Conservation (phyloP, 2,329 filamentous ascomycete genomes). For the Claviceps arundinis region DNA sequence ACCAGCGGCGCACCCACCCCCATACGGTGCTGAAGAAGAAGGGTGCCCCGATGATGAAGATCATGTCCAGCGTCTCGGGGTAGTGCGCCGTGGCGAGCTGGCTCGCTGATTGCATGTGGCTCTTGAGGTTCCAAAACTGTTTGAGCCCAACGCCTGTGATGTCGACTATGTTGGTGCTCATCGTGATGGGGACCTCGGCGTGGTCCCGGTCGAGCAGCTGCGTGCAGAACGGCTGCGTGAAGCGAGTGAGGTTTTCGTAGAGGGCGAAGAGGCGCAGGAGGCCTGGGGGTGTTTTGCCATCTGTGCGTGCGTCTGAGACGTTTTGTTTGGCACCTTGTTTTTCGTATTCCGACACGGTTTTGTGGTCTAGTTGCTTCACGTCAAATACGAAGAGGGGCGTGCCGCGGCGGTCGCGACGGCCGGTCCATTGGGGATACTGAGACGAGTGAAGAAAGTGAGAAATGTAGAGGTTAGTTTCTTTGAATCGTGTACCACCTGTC, state of each 20-base stretch:
- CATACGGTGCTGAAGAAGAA: slow-evolving; percentile 85
- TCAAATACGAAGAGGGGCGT: slow-evolving; percentile 90
- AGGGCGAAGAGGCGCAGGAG: slow-evolving; percentile 79
- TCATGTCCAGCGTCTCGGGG: slow-evolving; percentile 67
- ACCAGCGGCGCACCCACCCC: slow-evolving; percentile 94
- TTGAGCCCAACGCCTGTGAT: slow-evolving; percentile 76
- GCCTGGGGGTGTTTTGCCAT: slow-evolving; percentile 56
- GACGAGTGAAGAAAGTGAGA: neutral
- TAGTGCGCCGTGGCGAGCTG: slow-evolving; percentile 85
- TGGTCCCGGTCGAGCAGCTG: slow-evolving; percentile 58
- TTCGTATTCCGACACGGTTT: slow-evolving; percentile 69
- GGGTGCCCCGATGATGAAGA: slow-evolving; percentile 73
- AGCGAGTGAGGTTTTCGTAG: slow-evolving; percentile 84
- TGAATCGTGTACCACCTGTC: too few relatives aligned
- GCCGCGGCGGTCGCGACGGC: slow-evolving; percentile 75
- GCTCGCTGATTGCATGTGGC: slow-evolving; percentile 86
- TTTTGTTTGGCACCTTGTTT: slow-evolving; percentile 44
- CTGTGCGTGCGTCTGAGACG: slow-evolving; percentile 47
- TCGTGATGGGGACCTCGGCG: slow-evolving; percentile 73
- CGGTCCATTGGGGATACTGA: slow-evolving; percentile 90
- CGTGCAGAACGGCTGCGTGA: slow-evolving; percentile 75
- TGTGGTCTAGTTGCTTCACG: slow-evolving; percentile 69
- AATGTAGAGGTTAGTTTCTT: neutral
- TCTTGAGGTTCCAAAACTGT: slow-evolving; percentile 92
- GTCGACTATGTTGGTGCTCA: slow-evolving; percentile 91